Evolutionary conservation across 192 early-diverging fungal species (phyloP).

Genomic region (Linderina pennispora): DNA sequence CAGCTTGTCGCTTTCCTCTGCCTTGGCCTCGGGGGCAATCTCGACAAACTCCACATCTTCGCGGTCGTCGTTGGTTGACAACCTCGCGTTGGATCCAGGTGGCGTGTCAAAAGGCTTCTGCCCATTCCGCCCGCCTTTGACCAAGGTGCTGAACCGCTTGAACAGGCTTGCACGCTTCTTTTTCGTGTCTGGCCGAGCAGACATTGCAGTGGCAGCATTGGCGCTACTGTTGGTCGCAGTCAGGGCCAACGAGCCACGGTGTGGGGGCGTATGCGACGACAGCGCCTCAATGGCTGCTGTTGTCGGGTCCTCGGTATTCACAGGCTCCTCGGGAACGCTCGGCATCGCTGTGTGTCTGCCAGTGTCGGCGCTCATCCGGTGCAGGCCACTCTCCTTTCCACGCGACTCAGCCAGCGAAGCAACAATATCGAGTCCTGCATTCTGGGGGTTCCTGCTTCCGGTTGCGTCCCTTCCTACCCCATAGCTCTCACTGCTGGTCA

Average conservation of each 20-base stretch:
- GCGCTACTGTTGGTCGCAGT: too few species aligned
- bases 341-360: too few species aligned
- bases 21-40: background rate
- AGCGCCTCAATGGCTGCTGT: conserved; percentile 42
- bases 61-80: background rate
- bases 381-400: too few species aligned
- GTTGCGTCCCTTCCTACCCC: too few species aligned
- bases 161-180: conserved; percentile 34
- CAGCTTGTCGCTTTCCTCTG: background rate
- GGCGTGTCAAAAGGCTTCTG: conserved; percentile 6
- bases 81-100: conserved; percentile 1
- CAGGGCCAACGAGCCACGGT: too few species aligned
- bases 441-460: too few species aligned
- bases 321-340: too few species aligned
- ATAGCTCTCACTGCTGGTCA: too few species aligned
- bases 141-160: conserved; percentile 38
- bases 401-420: too few species aligned
- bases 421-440: too few species aligned
- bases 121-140: conserved; percentile 25
- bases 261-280: conserved; percentile 19
- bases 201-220: too few species aligned
- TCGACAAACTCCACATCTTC: background rate
- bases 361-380: too few species aligned
- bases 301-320: conserved; percentile 36
- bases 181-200: conserved; percentile 11